Base-by-base conservation (phyloP, 768 basidiomycete species). In the Hypsizygus marmoreus region DNA sequence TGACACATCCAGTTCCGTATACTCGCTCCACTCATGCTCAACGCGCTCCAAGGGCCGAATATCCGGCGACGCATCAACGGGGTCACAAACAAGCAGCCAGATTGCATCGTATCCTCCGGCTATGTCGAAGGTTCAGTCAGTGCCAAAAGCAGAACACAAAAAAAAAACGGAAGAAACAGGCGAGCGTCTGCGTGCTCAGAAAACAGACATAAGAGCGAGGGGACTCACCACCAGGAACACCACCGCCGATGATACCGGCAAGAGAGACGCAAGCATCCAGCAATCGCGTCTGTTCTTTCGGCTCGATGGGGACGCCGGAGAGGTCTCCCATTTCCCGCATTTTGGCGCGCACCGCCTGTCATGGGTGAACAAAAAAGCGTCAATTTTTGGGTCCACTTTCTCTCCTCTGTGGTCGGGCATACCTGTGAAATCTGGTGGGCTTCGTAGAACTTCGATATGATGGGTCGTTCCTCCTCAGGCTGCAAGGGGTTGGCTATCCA, bases 101-200 rank as follows among this genome's bases (percentile, higher is more conserved):
- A 98, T 80, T 6, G 97, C 97, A 61, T 99, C 97, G 65, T 90
- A 98, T 2, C 97, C 97, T 8, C 97, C 97, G 41, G 97, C 97
- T 97, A n/a, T n/a, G n/a, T n/a, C n/a, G n/a, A n/a, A n/a, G n/a
- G n/a, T n/a, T n/a, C n/a, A n/a, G n/a, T n/a, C n/a, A n/a, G n/a
- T n/a, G n/a, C n/a, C n/a, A n/a, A n/a, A n/a, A n/a, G 54, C 20
- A 41, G 30, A 40, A 25, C 8, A 33, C 6, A 53, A 43, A 25
- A 42, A 37, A 14, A 8, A 19, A 41, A 22, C 31, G n/a, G 22
- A 23, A 19, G 25, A 14, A 9, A 37, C 36, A 17, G 20, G 28
- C 23, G 23, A 40, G 10, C 3, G 29, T 22, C n/a, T 34, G 23
- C 20, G n/a, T 32, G 33, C 22, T 24, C 5, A 24, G 20, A 8